Conservation (phyloP, 2,329 filamentous ascomycete genomes). For the Fonsecaea monophora region DNA sequence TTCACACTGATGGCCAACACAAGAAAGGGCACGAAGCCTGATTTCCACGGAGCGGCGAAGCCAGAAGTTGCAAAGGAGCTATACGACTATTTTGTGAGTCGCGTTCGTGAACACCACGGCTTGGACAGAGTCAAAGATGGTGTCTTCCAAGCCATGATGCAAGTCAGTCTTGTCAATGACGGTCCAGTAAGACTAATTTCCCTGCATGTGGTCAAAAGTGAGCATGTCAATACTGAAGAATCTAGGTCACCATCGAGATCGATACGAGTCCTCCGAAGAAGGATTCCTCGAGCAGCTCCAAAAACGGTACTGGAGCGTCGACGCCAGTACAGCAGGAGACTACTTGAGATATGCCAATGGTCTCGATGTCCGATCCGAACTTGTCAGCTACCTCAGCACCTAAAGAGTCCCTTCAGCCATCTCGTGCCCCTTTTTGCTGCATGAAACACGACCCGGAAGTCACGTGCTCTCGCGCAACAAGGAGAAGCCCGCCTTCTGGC, state of each 20-base stretch:
- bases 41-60: slow-evolving; percentile 87
- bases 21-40: slow-evolving; percentile 95
- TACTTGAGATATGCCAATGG: background rate
- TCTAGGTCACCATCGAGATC: slow-evolving; percentile 47
- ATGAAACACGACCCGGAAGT: background rate
- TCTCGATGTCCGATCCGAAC: background rate
- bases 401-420: background rate
- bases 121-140: slow-evolving; percentile 85
- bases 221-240: slow-evolving; percentile 19
- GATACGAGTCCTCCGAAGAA: slow-evolving; percentile 54
- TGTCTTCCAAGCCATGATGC: slow-evolving; percentile 99
- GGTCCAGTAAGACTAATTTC: slow-evolving; percentile 61
- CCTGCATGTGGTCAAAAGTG: background rate
- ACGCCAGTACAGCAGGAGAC: slow-evolving; percentile 18
- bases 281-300: slow-evolving; percentile 38
- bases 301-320: slow-evolving; percentile 21
- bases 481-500: slow-evolving; percentile 33
- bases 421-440: background rate
- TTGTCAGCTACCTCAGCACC: background rate
- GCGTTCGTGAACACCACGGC: slow-evolving; percentile 74
- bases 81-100: slow-evolving; percentile 82
- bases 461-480: slow-evolving; percentile 13
- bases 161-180: slow-evolving; percentile 91
- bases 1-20: slow-evolving; percentile 92
- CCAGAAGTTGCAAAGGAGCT: slow-evolving; percentile 78